A percentile compares a stretch with the other conserved stretches of the same genome.
Evolutionary conservation across 352 stramenopile species (phyloP).

Genomic region (Halophytophthora polymorphica): DNA sequence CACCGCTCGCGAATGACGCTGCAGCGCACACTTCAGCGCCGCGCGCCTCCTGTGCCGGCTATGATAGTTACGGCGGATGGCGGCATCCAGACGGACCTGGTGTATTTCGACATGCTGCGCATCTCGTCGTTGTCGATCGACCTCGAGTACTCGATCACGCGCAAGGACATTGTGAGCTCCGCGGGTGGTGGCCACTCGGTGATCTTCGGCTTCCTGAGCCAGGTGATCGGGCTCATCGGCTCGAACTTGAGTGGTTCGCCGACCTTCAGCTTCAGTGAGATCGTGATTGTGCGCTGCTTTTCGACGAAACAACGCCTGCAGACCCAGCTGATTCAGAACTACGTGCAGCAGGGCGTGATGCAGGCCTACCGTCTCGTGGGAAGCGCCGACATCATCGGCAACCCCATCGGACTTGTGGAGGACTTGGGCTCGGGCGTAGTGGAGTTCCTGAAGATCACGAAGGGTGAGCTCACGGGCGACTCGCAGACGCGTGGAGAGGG

Average conservation of each 20-base stretch:
- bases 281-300: constrained; percentile 82
- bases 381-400: constrained; percentile 84
- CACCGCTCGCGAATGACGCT: constrained; percentile 57
- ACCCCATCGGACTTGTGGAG: constrained; percentile 84
- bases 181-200: constrained; percentile 60
- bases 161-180: constrained; percentile 77
- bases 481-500: constrained; percentile 81
- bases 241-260: constrained; percentile 84
- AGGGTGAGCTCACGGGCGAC: constrained; percentile 76
- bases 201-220: constrained; percentile 76
- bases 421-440: constrained; percentile 84
- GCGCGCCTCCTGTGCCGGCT: constrained; percentile 59
- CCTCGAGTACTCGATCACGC: constrained; percentile 82
- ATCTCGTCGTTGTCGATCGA: constrained; percentile 72
- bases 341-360: constrained; percentile 76
- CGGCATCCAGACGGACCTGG: constrained; percentile 67
- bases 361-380: constrained; percentile 82
- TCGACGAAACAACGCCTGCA: constrained; percentile 76
- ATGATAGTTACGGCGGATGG: constrained; percentile 53
- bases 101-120: constrained; percentile 82
- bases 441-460: constrained; percentile 89
- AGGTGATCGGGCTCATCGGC: constrained; percentile 78
- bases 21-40: constrained; percentile 52
- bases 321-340: constrained; percentile 80
- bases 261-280: constrained; percentile 82